phyloP scores from a whole-genome alignment of 2,329 filamentous ascomycete genomes.

The Pleomassaria siparia region DNA sequence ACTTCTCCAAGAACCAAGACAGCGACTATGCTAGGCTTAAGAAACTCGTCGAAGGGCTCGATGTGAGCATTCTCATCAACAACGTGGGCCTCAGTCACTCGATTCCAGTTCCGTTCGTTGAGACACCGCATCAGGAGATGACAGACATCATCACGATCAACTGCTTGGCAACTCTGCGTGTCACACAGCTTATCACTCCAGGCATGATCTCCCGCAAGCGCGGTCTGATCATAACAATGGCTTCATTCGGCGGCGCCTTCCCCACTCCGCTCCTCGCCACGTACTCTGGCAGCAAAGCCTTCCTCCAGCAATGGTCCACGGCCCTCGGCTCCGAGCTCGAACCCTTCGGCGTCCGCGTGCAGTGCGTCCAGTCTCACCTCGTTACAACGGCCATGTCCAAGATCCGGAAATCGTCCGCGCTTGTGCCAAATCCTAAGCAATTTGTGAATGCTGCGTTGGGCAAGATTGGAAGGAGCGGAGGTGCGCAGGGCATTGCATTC shows the following conservation, averaged over 20 bases:
- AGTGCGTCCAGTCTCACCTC: slow-evolving; percentile 88
- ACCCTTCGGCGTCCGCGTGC: slow-evolving; percentile 79
- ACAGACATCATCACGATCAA: slow-evolving; percentile 93
- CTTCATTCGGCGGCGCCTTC: slow-evolving; percentile 89
- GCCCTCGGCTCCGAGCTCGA: slow-evolving; percentile 82
- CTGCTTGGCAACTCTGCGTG: slow-evolving; percentile 84
- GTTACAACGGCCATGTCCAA: slow-evolving; percentile 98
- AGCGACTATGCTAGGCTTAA: slow-evolving; percentile 76
- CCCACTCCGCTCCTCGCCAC: slow-evolving; percentile 92
- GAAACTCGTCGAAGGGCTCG: slow-evolving; percentile 68
- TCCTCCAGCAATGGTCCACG: slow-evolving; percentile 94
- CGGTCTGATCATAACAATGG: slow-evolving; percentile 94
- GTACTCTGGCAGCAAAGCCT: slow-evolving; percentile 97
- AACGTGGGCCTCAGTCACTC: slow-evolving; percentile 94
- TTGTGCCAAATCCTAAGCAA: slow-evolving; percentile 77
- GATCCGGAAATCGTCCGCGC: slow-evolving; percentile 73
- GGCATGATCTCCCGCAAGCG: slow-evolving; percentile 81
- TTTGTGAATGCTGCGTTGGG: slow-evolving; percentile 79
- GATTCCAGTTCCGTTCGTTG: slow-evolving; percentile 85
- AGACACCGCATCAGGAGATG: slow-evolving; percentile 78
- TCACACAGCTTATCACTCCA: slow-evolving; percentile 82
- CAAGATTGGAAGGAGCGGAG: slow-evolving; percentile 78
- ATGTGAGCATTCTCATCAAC: slow-evolving; percentile 88
- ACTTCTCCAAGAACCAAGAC: slow-evolving; percentile 80
- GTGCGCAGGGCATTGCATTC: slow-evolving; percentile 75